Conservation (phyloP, 768 basidiomycete genomes). For the Suillus subaureus region DNA sequence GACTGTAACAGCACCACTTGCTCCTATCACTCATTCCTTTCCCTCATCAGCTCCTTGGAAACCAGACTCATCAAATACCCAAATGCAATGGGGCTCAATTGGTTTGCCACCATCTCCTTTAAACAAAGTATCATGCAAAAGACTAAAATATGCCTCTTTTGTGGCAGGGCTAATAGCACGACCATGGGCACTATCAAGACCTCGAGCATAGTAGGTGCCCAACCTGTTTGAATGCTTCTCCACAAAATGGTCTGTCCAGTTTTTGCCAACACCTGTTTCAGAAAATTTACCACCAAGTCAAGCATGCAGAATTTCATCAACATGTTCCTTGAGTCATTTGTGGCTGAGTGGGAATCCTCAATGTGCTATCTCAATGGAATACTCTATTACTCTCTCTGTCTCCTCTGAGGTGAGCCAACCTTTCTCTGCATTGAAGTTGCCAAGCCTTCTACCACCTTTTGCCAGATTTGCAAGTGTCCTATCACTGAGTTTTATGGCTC, state of each 20-base stretch:
- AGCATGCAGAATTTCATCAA: constrained; percentile 32
- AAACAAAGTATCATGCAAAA: constrained; percentile 28
- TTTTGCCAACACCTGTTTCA: constrained; percentile 33
- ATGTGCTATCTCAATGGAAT: constrained; percentile 20
- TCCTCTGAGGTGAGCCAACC: constrained; percentile 18
- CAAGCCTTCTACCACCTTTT: constrained; percentile 34
- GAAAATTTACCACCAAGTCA: constrained; percentile 33
- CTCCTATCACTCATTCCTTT: constrained; percentile 9
- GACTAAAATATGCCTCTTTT: constrained; percentile 33
- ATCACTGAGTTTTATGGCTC: constrained; percentile 9
- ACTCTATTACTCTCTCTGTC: constrained; percentile 13
- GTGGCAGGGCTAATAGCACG: constrained; percentile 38
- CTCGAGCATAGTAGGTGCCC: constrained; percentile 29
- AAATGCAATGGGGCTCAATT: constrained; percentile 7
- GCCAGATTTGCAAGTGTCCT: constrained; percentile 18
- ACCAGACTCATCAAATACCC: constrained; percentile 17
- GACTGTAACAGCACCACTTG: no score
- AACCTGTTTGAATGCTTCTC: constrained; percentile 33
- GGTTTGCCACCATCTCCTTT: constrained; percentile 3
- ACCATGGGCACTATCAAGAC: constrained; percentile 37
- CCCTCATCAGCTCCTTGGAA: constrained; percentile 10
- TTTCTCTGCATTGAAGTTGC: constrained; percentile 28
- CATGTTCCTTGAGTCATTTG: constrained; percentile 33
- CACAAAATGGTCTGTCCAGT: constrained; percentile 37
- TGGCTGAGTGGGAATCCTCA: constrained; percentile 39